Base-by-base conservation (phyloP, 805 yeast species). In the Sugiyamaella qingdaonensis region DNA sequence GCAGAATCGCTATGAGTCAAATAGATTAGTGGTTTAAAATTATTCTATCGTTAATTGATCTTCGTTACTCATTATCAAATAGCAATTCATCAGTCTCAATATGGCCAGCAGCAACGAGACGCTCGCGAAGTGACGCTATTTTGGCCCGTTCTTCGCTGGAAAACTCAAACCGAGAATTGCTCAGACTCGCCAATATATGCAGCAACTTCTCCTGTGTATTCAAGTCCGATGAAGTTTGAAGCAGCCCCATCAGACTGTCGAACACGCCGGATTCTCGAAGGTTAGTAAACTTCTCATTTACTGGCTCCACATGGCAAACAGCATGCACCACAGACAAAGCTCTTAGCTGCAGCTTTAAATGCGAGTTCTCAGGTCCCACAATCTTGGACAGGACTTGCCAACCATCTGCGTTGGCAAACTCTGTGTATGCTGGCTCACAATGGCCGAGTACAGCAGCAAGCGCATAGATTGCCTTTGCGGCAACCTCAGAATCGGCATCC, bases 381-480 rank as follows among this genome's bases (percentile, higher is more conserved):
- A 63, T 68, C 0, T 29, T 41, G 10, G 75, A 67, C 14, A 85
- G 63, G 13, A 78, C 61, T 3, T 72, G 70, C 85, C 95, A 85
- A 8, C 97, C 97, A 14, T 78, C 66, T 3, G 67, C 59, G 31
- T 72, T 66, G 39, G 73, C 78, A 61, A 94, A 92, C 55, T 73
- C 65, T 3, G 72, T 69, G 54, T 81, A 81, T 2, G 82, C 85
- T 0, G 69, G 70, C 27, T 71, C 68, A 63, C 81, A 84, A 69
- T 92, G 91, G 64, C 95, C 80, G 5, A 89, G 68, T 11, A 84
- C 73, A 37, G 85, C 82, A 0, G 95, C 79, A 14, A 92, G 69
- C 0, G 97, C 96, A 65, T 86, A 88, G 11, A 49, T 35, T 0
- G 88, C 82, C 66, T 91, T 91, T 33, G 78, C 67, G 49, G 78